These are phyloP conservation scores for Gracilaria vermiculophylla DNA, from an alignment of 23 red algal species.

Conservation along the genomic window DNA sequence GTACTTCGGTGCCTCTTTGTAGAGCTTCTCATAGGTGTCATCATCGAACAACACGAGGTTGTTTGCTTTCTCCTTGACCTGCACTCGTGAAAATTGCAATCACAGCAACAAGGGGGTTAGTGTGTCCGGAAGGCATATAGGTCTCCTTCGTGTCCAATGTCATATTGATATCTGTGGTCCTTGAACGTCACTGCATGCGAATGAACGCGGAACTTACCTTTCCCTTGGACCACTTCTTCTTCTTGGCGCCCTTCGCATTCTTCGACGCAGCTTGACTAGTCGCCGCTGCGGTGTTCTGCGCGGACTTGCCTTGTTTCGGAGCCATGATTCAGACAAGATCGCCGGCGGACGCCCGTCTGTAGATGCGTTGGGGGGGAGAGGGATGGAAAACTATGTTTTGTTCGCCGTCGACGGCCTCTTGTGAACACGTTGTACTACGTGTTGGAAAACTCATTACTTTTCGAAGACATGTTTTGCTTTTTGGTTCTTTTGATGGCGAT, in stretches of 20 bases:
- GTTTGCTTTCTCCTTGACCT: constrained; percentile 96
- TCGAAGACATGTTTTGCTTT: too few relatives aligned
- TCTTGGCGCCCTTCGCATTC: constrained; percentile 80
- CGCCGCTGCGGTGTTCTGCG: constrained; percentile 67
- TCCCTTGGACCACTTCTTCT: constrained; percentile 99
- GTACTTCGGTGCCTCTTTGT: constrained; percentile 96
- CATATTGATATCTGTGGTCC: too few relatives aligned
- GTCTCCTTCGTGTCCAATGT: too few relatives aligned
- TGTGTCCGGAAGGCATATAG: not conserved
- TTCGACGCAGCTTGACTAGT: constrained; percentile 75
- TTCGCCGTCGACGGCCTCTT: too few relatives aligned
- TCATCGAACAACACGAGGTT: constrained; percentile 96
- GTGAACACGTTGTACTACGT: too few relatives aligned
- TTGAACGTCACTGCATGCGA: not conserved
- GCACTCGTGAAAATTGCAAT: not conserved
- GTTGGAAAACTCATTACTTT: too few relatives aligned
- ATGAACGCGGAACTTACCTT: constrained; percentile 67
- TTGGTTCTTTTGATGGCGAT: too few relatives aligned
- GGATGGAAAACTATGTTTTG: not conserved
- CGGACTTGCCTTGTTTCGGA: constrained; percentile 74
- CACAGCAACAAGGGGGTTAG: not conserved
- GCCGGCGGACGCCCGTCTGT: not conserved
- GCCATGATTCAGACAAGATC: constrained; percentile 27
- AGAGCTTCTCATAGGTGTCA: constrained; percentile 96
- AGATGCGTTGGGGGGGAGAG: not conserved